These are phyloP conservation scores for Cordyceps fumosorosea DNA, from an alignment of 2,329 filamentous ascomycete genomes.

Conservation along the genomic window DNA sequence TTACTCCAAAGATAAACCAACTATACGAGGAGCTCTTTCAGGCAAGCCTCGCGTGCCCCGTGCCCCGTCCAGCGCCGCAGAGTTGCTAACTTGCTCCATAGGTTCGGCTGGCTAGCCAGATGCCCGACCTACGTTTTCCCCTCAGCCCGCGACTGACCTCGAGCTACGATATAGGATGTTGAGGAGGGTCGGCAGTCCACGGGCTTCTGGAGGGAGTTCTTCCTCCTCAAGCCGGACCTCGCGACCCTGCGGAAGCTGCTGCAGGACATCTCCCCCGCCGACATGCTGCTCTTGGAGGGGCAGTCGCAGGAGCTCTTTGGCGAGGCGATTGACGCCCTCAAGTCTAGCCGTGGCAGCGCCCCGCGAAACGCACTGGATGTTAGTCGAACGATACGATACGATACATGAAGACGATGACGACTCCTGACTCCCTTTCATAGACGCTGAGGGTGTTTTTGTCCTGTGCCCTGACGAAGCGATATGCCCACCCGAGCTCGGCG, in stretches of 20 bases:
- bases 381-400: neutral
- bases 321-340: constrained; percentile 63
- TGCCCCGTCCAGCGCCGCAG: neutral
- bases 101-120: constrained; percentile 8
- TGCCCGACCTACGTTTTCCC: constrained; percentile 16
- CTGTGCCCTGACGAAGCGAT: constrained; percentile 77
- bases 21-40: constrained; percentile 83
- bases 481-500: constrained; percentile 91
- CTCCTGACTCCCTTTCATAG: constrained; percentile 39
- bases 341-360: constrained; percentile 51
- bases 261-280: constrained; percentile 62
- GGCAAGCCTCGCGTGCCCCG: constrained; percentile 34
- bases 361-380: constrained; percentile 84
- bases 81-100: neutral
- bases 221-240: constrained; percentile 77
- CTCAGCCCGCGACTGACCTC: constrained; percentile 22
- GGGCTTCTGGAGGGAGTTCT: constrained; percentile 95
- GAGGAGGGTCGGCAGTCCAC: constrained; percentile 67
- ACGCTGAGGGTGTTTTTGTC: constrained; percentile 85
- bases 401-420: no score
- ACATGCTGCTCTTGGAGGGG: constrained; percentile 69
- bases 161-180: constrained; percentile 43
- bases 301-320: constrained; percentile 74
- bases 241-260: constrained; percentile 61
- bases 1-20: constrained; percentile 88